These are phyloP conservation scores for Triticum timopheevii DNA, from an alignment of 176 grass and related monocot genomes.

Conservation along the genomic window DNA sequence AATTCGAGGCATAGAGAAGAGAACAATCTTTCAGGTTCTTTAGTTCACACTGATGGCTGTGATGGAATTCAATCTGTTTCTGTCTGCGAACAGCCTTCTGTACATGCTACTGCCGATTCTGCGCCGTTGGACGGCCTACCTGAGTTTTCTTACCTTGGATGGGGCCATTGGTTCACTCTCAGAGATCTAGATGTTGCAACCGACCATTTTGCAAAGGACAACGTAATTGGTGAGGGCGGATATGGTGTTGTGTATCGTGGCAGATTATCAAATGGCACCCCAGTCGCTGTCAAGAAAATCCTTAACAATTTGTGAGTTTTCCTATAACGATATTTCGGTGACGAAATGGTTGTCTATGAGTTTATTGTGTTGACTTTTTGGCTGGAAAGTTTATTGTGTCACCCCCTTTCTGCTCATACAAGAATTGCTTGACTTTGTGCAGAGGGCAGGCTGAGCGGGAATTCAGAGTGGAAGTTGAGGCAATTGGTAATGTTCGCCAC, in stretches of 20 bases:
- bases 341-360: slow-evolving; percentile 1
- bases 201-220: slow-evolving; percentile 84
- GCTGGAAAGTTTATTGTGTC: not conserved
- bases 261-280: slow-evolving; percentile 75
- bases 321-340: not conserved
- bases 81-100: slow-evolving; percentile 39
- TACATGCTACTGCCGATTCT: slow-evolving; percentile 27
- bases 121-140: slow-evolving; percentile 66
- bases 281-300: slow-evolving; percentile 87
- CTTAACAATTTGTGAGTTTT: slow-evolving; percentile 90
- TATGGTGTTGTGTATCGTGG: slow-evolving; percentile 92
- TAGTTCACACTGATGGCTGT: slow-evolving; percentile 30
- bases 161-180: slow-evolving; percentile 96
- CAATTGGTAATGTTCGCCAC: slow-evolving; percentile 94
- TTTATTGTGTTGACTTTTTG: not conserved
- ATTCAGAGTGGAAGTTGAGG: slow-evolving; percentile 99
- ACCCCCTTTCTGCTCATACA: slow-evolving; percentile 16
- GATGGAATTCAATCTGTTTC: slow-evolving; percentile 52
- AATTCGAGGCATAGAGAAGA: slow-evolving; percentile 51
- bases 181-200: slow-evolving; percentile 90
- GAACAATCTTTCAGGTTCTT: slow-evolving; percentile 52
- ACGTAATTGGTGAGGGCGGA: slow-evolving; percentile 85
- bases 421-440: slow-evolving; percentile 27
- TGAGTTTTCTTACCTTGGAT: slow-evolving; percentile 90
- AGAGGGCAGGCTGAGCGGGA: slow-evolving; percentile 96